Evolutionary conservation across 2,329 filamentous ascomycete species (phyloP), one percentile per base, ranked within the genome.

Genomic region (Xylaria sp.): DNA sequence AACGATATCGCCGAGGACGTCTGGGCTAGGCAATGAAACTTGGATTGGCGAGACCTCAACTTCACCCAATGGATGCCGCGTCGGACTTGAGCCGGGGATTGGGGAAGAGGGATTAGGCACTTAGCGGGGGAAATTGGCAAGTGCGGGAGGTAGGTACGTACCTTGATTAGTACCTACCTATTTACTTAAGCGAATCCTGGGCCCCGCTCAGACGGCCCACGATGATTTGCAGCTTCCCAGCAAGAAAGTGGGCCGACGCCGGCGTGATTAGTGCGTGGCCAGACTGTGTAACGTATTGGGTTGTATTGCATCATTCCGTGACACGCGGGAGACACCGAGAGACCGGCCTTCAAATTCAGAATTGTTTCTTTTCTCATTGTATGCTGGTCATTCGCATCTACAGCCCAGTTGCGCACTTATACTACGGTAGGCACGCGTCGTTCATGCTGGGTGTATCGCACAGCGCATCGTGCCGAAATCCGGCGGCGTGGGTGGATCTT

Each of bases 261-360:
- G 5, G 41, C 19, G 6, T 40, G n/a, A 40, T 9, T 17, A n/a
- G 23, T 54, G 44, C 38, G 40, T 54, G 15, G 35, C 21, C 35
- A 13, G 33, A n/a, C 10, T 38, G 44, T 15, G 48, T 2, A 40
- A 21, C 33, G 19, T 25, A 53, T 47, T 53, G 41, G 56, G 56
- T 48, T 59, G 33, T 33, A 54, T 38, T 53, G 40, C 55, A 58
- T 58, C 23, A 40, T 52, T 47, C 33, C 47, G 5, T 35, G 41
- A 54, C 53, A 47, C 33, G 41, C 31, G 25, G 23, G 52, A 35
- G 11, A 29, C 13, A 54, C 4, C 41, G 13, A 43, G 19, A 29
- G n/a, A 54, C 4, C 41, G 13, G 35, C 15, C 40, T 40, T 51
- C 25, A 10, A 23, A 10, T 23, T 53, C 21, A 11, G 38, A 46